Evolutionary conservation across 2,329 filamentous ascomycete species (phyloP), one percentile per base, ranked within the genome.

Genomic region (Sporothrix phasma): DNA sequence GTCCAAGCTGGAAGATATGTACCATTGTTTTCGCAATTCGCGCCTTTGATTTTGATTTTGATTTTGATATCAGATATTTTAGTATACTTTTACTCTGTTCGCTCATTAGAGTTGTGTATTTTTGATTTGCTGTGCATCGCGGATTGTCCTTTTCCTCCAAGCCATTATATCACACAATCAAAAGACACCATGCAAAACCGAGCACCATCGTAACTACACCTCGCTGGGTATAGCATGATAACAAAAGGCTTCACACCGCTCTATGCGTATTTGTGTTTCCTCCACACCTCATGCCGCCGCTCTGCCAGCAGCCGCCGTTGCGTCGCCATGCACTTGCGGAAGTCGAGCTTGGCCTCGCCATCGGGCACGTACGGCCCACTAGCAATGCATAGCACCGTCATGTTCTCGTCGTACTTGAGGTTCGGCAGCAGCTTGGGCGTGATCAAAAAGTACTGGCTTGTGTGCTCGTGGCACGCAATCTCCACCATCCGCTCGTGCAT

Each of bases 401-500:
- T 99, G 69, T 92, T 89, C 63, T 84, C 81, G 73, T 96, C 89
- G 74, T 97, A 99, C 69, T 86, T 85, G 65, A 99, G 79, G 11
- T 88, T 90, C 5, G 86, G 89, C 66, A 99, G 84, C 66, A 99
- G 80, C 78, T 99, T 99, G 4, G 94, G 94, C 49, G 94, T 99
- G 77, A 99, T 96, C 68, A 99, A 85, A 79, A 99, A 99, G 77
- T 99, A 99, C 77, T 89, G 86, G 69, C 80, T 83, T n/a, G 85
- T 86, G 73, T 88, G 85, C 74, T 92, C 87, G 69, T 85, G 84
- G 75, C 94, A 97, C 49, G 94, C 94, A 72, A 99, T 97, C 72
- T 97, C 92, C 8, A 99, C 94, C 89, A 99, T 95, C 68, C 94
- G 90, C 73, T 93, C 91, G 77, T 99, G 94, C 17, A 99, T 92